Percentiles rank a stretch among this genome's conserved stretches.
Conservation (phyloP, 164 flowering plant genomes). For the Nymphaea thermarum region DNA sequence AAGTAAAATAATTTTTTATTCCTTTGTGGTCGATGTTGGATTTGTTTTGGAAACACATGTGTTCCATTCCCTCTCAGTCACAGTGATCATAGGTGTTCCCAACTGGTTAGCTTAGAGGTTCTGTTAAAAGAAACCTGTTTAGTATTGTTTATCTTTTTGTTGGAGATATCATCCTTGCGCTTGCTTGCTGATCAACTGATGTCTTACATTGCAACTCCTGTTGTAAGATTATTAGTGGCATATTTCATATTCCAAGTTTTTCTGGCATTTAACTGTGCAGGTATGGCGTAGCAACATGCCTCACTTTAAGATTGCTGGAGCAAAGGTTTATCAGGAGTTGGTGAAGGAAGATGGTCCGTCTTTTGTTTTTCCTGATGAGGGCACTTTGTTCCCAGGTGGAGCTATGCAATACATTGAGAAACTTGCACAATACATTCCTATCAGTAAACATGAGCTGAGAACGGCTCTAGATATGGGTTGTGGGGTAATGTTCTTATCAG, state of each 20-base stretch:
- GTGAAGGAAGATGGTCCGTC: constrained; percentile 82
- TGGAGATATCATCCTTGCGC: too few species aligned
- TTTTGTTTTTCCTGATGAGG: constrained; percentile 94
- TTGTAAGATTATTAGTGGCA: too few species aligned
- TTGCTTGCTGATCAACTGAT: too few species aligned
- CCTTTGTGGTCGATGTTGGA: too few species aligned
- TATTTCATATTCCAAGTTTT: background rate
- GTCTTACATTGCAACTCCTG: too few species aligned
- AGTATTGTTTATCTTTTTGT: too few species aligned
- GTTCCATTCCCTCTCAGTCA: too few species aligned
- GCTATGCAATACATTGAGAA: constrained; percentile 81
- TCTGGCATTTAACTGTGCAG: constrained; percentile 23
- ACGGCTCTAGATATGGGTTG: constrained; percentile 99
- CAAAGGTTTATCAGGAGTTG: constrained; percentile 99
- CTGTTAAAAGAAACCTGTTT: too few species aligned
- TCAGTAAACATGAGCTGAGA: constrained; percentile 57
- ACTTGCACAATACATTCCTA: constrained; percentile 78
- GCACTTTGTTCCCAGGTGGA: constrained; percentile 98
- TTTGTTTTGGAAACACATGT: too few species aligned
- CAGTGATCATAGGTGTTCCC: too few species aligned
- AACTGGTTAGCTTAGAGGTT: too few species aligned
- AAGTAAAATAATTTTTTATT: too few species aligned
- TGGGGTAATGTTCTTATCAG: constrained; percentile 46
- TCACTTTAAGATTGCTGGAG: constrained; percentile 80
- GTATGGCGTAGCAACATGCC: constrained; percentile 98